Evolutionary conservation across 2,329 filamentous ascomycete species (phyloP).

Genomic region (Alternaria triticimaculans): DNA sequence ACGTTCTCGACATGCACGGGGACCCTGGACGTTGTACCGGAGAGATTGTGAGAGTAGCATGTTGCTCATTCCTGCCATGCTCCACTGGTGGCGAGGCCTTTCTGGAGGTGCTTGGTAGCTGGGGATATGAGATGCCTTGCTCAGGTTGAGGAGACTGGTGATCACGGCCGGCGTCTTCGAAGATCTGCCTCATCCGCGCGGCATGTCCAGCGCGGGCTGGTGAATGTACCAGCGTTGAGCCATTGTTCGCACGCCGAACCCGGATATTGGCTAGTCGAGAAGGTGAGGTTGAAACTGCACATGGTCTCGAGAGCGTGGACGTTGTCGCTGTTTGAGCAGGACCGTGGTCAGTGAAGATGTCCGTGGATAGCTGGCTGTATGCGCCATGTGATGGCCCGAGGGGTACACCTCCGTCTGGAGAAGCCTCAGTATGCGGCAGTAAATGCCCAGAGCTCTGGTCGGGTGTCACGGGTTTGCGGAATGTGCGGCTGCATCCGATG

Average conservation of each 20-base stretch:
- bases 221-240: conserved; percentile 28
- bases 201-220: conserved; percentile 40
- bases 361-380: neutral
- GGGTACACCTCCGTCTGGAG: conserved; percentile 7
- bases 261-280: conserved; percentile 29
- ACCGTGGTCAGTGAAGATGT: neutral
- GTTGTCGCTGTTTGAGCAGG: neutral
- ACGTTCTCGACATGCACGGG: conserved; percentile 2
- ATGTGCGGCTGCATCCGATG: neutral
- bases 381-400: neutral
- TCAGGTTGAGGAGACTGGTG: neutral
- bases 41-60: neutral
- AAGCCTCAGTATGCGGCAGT: neutral
- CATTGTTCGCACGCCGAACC: conserved; percentile 28
- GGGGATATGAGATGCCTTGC: conserved; percentile 22
- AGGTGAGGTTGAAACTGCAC: conserved; percentile 1
- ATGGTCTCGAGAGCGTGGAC: neutral
- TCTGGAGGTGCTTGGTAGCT: conserved; percentile 34
- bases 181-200: conserved; percentile 38
- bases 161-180: conserved; percentile 24
- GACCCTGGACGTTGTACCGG: neutral
- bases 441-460: neutral
- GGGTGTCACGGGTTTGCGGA: conserved; percentile 9
- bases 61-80: neutral
- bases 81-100: conserved; percentile 9